Evolutionary conservation across 495 filamentous ascomycete species (phyloP).

Genomic region (Aspergillus incahuasiensis): DNA sequence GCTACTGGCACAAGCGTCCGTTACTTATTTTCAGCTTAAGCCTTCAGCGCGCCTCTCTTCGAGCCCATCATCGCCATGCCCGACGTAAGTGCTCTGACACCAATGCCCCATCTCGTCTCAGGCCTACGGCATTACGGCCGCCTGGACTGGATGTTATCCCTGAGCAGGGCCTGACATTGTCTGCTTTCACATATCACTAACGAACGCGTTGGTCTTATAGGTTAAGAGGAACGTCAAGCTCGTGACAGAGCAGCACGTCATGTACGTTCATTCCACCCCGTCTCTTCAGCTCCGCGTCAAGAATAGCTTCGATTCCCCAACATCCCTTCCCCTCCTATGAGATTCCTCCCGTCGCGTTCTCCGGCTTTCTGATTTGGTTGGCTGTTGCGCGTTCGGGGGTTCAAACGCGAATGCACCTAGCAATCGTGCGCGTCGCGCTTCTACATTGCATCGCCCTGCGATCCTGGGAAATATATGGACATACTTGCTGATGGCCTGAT

Average conservation of each 20-base stretch:
- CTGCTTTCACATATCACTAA: slow-evolving; percentile 17
- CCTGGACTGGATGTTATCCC: neutral
- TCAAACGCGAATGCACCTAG: neutral
- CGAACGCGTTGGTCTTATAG: slow-evolving; percentile 33
- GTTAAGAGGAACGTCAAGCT: slow-evolving; percentile 86
- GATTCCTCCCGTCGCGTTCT: slow-evolving; percentile 10
- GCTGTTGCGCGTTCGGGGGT: neutral
- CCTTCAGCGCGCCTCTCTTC: slow-evolving; percentile 3
- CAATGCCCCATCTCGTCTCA: neutral
- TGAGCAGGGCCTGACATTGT: neutral
- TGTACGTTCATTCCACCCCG: slow-evolving; percentile 54
- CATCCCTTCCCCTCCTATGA: neutral
- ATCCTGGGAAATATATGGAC: neutral
- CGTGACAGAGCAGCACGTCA: slow-evolving; percentile 81
- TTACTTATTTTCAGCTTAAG: neutral
- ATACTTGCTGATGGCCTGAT: slow-evolving; percentile 15
- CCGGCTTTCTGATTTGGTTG: neutral
- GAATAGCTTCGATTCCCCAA: neutral
- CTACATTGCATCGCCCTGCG: neutral
- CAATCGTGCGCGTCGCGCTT: slow-evolving; percentile 6
- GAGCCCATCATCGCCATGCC: slow-evolving; percentile 33
- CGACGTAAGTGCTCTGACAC: slow-evolving; percentile 33
- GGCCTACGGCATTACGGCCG: slow-evolving; percentile 3
- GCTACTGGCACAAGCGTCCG: neutral
- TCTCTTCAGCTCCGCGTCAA: slow-evolving; percentile 1